Base-by-base conservation (phyloP, 1,139 yeast genomes). In the Casaregolazyma lundiana region DNA sequence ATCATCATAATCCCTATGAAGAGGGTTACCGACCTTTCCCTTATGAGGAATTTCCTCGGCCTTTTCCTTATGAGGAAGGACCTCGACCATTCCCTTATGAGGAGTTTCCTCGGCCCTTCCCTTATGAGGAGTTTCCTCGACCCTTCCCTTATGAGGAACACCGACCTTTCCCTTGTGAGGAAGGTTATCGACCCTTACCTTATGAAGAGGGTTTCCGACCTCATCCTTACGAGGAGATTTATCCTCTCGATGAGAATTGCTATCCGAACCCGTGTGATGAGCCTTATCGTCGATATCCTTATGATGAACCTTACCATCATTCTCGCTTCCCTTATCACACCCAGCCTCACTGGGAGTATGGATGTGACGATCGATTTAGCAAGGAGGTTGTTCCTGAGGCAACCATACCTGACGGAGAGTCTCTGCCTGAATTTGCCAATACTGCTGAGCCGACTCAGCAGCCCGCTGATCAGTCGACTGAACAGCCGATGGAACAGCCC, bases 331-430 rank as follows among this genome's bases (percentile, higher is more conserved):
- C 20, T 38, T 19, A 35, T 21, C 41, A 45, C 22, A 20, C 26
- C 20, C 34, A 41, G 13, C 17, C 22, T 11, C 15, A 36, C 24
- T 43, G 39, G 37, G 41, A 40, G 18, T 36, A 43, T 19, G 41
- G 45, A 13, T 16, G 21, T n/a, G 35, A 35, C 35, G 26, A 36
- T 15, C 30, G 36, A 15, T 18, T 18, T 9, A 24, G 18, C 18
- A 20, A 16, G 26, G 39, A 36, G 17, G 21, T 24, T 19, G 29
- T 24, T 30, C 36, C 43, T 40, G 42, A 39, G n/a, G 42, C 42
- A 6, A 22, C 29, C 11, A 38, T 38, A 15, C 41, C 41, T 38
- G 34, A 38, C 17, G 41, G 41, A 8, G 41, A 38, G 32, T 22
- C 18, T 38, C 19, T 38, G 20, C 41, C 42, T 11, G 20, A 30